phyloP scores from a whole-genome alignment of 345 rosid species.

The Laguncularia racemosa region DNA sequence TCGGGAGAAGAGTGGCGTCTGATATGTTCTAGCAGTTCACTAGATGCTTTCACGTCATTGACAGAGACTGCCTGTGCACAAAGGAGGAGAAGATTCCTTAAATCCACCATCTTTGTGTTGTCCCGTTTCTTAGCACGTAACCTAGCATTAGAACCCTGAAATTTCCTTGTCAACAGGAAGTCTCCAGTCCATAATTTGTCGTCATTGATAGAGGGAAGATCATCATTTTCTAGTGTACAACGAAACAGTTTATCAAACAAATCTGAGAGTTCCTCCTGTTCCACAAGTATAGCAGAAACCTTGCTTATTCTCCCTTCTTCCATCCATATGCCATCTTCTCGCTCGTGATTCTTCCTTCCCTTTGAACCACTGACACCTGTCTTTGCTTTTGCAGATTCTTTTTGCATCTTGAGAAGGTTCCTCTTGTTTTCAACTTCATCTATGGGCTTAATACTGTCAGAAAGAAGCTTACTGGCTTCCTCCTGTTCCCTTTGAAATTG shows the following conservation, averaged over 20 bases:
- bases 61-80: conserved; percentile 39
- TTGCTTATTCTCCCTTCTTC: conserved; percentile 50
- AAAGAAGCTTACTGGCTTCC: conserved; percentile 32
- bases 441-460: conserved; percentile 8
- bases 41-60: conserved; percentile 21
- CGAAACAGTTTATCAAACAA: conserved; percentile 51
- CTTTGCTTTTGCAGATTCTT: conserved; percentile 19
- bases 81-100: conserved; percentile 35
- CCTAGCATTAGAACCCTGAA: conserved; percentile 13
- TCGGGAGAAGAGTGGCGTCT: conserved; percentile 24
- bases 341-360: conserved; percentile 47
- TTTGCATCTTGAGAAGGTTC: conserved; percentile 9
- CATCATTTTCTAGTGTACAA: conserved; percentile 6
- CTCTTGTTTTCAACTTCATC: conserved; percentile 15
- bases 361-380: conserved; percentile 22
- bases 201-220: neutral
- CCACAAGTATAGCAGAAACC: conserved; percentile 31
- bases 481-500: conserved; percentile 24
- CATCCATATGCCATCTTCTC: conserved; percentile 32
- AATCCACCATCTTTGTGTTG: conserved; percentile 25
- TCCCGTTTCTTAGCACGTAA: conserved; percentile 15
- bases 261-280: conserved; percentile 45
- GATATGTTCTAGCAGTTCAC: conserved; percentile 30
- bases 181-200: conserved; percentile 2
- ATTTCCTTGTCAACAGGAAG: conserved; percentile 9